Base-by-base conservation (phyloP, 352 stramenopile species). In the Aphanomyces stellatus region DNA sequence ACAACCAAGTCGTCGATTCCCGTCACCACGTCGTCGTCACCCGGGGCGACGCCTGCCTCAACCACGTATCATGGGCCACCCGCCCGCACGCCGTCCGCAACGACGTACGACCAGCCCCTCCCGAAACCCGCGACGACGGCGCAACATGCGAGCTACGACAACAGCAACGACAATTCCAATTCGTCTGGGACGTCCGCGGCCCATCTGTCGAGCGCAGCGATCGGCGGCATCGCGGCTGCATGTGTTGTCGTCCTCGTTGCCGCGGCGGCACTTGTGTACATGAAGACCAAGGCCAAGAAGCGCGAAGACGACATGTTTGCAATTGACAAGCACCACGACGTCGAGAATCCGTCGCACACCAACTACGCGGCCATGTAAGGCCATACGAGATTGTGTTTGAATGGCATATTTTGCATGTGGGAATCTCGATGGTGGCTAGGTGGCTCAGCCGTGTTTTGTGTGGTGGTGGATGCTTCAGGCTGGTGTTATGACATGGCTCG, bases 301-400 rank as follows among this genome's bases (percentile, higher is more conserved):
- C 49, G 49, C 11, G 49, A 57, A 35, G 49, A 57, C 17, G 25
- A 57, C 6, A 57, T 57, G 49, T 57, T 57, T 24, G n/a, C n/a
- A n/a, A n/a, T n/a, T n/a, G 33, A 15, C 49, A 11, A 57, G 25
- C 25, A 57, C 25, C 19, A 57, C 25, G 49, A 57, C 30, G 11
- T 57, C 8, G 49, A 57, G 19, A 24, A 57, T 57, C 49, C 49
- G 13, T 7, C 49, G 25, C 49, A 57, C 30, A 57, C 49, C 17
- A 24, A 24, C 8, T 57, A 57, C 30, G 49, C 49, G 13, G 49
- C 49, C 49, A 57, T 57, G 49, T 57, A 57, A 53, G n/a, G n/a
- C n/a, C n/a, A n/a, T n/a, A n/a, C n/a, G n/a, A n/a, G n/a, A n/a
- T n/a, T n/a, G n/a, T n/a, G n/a, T n/a, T n/a, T n/a, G n/a, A n/a